These are phyloP conservation scores for Aspergillus fumigatiaffinis DNA, from an alignment of 2,329 filamentous ascomycete genomes.

Conservation along the genomic window DNA sequence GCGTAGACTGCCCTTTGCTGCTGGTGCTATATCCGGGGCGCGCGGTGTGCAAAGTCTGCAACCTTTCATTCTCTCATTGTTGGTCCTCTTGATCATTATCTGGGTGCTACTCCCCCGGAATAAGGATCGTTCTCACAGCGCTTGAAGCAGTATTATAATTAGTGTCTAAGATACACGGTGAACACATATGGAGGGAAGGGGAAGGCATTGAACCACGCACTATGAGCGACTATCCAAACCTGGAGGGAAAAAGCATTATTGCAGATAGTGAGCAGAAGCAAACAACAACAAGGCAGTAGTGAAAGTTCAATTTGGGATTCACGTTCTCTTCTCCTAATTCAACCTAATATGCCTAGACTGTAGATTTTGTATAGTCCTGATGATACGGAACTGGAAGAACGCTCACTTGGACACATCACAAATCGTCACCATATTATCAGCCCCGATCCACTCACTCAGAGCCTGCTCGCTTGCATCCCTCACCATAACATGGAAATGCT, in stretches of 20 bases:
- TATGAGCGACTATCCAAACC: too few relatives aligned
- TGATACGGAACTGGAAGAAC: too few relatives aligned
- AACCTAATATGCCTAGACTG: too few relatives aligned
- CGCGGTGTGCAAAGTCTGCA: conserved; percentile 56
- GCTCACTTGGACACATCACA: too few relatives aligned
- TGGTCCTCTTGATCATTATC: conserved; percentile 20
- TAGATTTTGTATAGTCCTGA: too few relatives aligned
- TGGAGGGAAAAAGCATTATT: too few relatives aligned
- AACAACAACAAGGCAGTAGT: too few relatives aligned
- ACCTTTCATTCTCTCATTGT: conserved; percentile 51
- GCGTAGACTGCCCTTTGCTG: conserved; percentile 54
- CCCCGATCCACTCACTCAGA: not conserved
- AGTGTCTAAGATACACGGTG: not conserved
- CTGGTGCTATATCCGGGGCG: conserved; percentile 62
- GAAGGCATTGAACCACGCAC: not conserved
- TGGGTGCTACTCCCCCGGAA: not conserved
- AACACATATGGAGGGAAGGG: not conserved
- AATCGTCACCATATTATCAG: not conserved
- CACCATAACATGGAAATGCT: conserved; percentile 6
- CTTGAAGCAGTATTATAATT: not conserved
- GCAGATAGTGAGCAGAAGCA: too few relatives aligned
- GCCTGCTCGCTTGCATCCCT: not conserved
- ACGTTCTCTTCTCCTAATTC: too few relatives aligned
- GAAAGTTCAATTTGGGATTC: too few relatives aligned
- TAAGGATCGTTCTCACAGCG: not conserved